Percentiles rank a stretch among this genome's conserved stretches.
These are phyloP conservation scores for Magnolia changhungtana DNA, from an alignment of 164 flowering plant genomes.

Conservation along the genomic window DNA sequence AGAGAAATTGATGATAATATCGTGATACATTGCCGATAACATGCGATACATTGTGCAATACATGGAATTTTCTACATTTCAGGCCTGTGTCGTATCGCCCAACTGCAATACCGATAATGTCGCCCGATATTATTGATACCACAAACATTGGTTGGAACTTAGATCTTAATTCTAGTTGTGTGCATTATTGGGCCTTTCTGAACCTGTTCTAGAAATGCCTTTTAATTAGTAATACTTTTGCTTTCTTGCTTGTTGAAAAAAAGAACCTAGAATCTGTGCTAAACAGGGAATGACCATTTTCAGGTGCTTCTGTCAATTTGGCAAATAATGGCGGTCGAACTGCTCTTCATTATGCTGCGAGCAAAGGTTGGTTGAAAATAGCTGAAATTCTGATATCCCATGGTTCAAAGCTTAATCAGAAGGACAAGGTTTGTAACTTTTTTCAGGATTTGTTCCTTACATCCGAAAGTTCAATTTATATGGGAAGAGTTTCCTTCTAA, in stretches of 20 bases:
- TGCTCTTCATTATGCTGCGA: conserved; percentile 97
- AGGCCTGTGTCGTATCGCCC: too few species aligned
- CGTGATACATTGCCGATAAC: too few species aligned
- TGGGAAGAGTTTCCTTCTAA: neutral
- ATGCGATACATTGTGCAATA: too few species aligned
- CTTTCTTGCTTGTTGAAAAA: neutral
- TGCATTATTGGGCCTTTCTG: too few species aligned
- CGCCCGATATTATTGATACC: too few species aligned
- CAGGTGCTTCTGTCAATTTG: conserved; percentile 85
- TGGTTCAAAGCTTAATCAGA: conserved; percentile 69
- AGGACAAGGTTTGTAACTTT: conserved; percentile 69
- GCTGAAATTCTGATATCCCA: conserved; percentile 69
- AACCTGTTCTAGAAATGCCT: neutral
- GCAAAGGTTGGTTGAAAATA: conserved; percentile 81
- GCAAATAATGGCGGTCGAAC: conserved; percentile 87
- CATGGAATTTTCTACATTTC: too few species aligned
- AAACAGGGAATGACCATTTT: conserved; percentile 11
- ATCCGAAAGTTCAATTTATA: neutral
- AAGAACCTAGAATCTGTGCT: neutral
- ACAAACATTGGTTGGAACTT: too few species aligned
- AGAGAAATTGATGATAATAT: too few species aligned
- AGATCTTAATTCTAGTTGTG: too few species aligned
- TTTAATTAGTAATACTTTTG: neutral
- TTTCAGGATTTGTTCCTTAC: neutral
- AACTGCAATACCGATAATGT: too few species aligned